Evolutionary conservation across 805 yeast species (phyloP).

Genomic region (Metschnikowia corniflorae): DNA sequence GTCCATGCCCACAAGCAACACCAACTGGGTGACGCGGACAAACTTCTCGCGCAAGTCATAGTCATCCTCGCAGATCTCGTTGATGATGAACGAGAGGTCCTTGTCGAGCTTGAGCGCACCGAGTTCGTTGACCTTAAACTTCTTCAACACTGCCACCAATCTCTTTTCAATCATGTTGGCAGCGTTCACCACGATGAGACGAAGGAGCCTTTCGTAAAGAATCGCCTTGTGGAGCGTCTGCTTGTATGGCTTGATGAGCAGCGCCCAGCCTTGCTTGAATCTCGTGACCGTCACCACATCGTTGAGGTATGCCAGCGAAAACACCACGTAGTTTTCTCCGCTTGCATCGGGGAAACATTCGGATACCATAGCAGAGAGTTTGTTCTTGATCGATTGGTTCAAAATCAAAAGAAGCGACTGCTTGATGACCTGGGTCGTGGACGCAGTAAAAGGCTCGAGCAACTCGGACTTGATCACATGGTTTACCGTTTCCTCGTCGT

Average conservation of each 20-base stretch:
- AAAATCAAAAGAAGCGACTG: constrained; percentile 45
- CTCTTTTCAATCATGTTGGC: constrained; percentile 36
- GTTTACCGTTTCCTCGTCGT: constrained; percentile 31
- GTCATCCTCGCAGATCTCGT: constrained; percentile 66
- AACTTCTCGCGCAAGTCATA: constrained; percentile 77
- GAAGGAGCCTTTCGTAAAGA: constrained; percentile 48
- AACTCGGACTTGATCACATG: constrained; percentile 31
- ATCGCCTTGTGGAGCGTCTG: constrained; percentile 49
- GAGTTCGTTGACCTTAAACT: constrained; percentile 61
- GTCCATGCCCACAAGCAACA: constrained; percentile 77
- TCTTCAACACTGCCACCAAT: constrained; percentile 61
- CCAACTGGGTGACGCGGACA: constrained; percentile 77
- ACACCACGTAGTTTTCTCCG: constrained; percentile 30
- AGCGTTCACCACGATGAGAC: constrained; percentile 45
- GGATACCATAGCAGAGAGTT: constrained; percentile 38
- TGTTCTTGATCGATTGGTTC: constrained; percentile 46
- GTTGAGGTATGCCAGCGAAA: constrained; percentile 26
- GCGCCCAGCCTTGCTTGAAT: constrained; percentile 64
- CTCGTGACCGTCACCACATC: constrained; percentile 36
- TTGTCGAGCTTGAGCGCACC: constrained; percentile 84
- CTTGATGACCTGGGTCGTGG: constrained; percentile 30
- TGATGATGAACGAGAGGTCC: constrained; percentile 70
- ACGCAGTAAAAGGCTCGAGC: constrained; percentile 24
- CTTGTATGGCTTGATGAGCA: constrained; percentile 60
- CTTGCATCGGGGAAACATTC: constrained; percentile 40